Evolutionary conservation across 257 asterid genomes (phyloP).

Genomic region (Eucommia ulmoides): DNA sequence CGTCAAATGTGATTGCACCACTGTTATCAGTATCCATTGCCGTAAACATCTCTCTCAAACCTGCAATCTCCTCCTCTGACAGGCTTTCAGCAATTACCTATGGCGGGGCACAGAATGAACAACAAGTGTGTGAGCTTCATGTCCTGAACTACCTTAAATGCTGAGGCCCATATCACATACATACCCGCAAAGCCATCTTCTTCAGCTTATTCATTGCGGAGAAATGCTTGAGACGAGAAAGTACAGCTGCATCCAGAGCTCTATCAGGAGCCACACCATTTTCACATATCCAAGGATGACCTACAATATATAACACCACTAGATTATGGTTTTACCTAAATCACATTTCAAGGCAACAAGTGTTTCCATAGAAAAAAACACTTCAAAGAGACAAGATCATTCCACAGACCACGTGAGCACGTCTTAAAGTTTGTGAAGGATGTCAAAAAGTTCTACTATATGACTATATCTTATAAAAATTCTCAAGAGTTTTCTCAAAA

Average conservation of each 20-base stretch:
- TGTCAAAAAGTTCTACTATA: too few species aligned
- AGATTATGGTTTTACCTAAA: conserved; percentile 3
- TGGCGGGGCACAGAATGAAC: conserved; percentile 14
- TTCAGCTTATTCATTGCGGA: conserved; percentile 76
- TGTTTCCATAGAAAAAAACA: too few species aligned
- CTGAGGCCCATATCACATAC: conserved; percentile 7
- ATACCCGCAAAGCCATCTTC: conserved; percentile 88
- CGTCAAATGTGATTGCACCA: conserved; percentile 91
- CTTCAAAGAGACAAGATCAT: conserved; percentile 1
- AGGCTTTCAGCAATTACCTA: conserved; percentile 95
- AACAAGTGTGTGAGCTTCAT: neutral
- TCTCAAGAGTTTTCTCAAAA: too few species aligned
- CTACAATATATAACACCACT: conserved; percentile 20
- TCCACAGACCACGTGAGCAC: too few species aligned
- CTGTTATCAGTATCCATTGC: conserved; percentile 93
- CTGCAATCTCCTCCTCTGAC: conserved; percentile 94
- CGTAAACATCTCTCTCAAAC: conserved; percentile 80
- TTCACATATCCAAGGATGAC: conserved; percentile 80
- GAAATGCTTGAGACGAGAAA: conserved; percentile 68
- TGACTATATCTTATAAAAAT: too few species aligned
- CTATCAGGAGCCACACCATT: conserved; percentile 81
- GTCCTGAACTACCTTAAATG: neutral
- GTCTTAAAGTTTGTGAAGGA: too few species aligned
- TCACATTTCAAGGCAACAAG: too few species aligned
- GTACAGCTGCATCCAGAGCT: conserved; percentile 67